Evolutionary conservation across 1,284 basidiomycete species (phyloP).

Genomic region (Chalciporus sp.): DNA sequence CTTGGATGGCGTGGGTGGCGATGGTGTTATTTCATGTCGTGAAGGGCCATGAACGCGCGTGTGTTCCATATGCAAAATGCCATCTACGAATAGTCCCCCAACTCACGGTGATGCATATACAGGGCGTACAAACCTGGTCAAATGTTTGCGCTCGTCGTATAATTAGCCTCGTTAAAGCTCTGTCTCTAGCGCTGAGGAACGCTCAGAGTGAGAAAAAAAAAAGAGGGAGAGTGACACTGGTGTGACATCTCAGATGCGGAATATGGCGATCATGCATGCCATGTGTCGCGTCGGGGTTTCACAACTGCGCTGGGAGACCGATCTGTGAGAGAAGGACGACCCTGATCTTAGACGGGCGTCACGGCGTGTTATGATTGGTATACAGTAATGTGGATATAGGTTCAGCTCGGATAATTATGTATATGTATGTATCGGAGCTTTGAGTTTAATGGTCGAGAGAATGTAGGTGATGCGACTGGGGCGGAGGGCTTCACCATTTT

Average conservation of each 20-base stretch:
- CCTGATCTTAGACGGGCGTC: conserved; percentile 19
- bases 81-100: background rate
- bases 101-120: background rate
- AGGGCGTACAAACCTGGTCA: conserved; percentile 8
- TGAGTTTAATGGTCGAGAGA: conserved; percentile 17
- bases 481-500: conserved; percentile 26
- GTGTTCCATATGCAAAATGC: background rate
- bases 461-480: conserved; percentile 27
- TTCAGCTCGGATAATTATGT: background rate
- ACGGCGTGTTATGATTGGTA: conserved; percentile 1
- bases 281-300: conserved; percentile 17
- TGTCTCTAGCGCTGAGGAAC: conserved; percentile 6
- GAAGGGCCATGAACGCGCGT: too few relatives aligned
- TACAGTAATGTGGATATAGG: conserved; percentile 11
- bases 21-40: background rate
- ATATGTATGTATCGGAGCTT: conserved; percentile 24
- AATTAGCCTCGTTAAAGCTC: conserved; percentile 15
- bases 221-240: background rate
- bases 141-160: conserved; percentile 8
- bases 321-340: conserved; percentile 21
- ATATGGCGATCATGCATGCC: background rate
- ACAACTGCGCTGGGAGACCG: conserved; percentile 12
- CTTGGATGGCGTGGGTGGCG: conserved; percentile 12
- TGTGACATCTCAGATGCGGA: conserved; percentile 11
- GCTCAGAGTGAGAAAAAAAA: background rate